Base-by-base conservation (phyloP, 768 basidiomycete genomes). In the Mrakia blollopis region DNA sequence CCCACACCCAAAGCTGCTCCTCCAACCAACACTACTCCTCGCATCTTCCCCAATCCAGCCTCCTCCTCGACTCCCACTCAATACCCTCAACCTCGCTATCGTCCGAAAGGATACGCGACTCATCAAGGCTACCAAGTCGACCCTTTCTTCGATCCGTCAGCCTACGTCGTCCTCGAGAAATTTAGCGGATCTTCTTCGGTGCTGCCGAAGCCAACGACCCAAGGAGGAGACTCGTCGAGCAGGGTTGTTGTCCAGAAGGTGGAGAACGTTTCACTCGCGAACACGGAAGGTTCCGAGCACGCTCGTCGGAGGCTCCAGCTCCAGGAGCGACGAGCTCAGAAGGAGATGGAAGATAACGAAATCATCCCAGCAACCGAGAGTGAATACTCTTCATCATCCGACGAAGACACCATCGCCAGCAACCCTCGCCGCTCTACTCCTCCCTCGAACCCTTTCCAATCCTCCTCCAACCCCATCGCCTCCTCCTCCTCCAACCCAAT, bases 121-220 rank as follows among this genome's bases (percentile, higher is more conserved):
- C 44, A 71, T 10, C 37, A 71, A 30, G 69, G 47, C 23, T 75
- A 75, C 35, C 74, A 65, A n/a, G 1, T n/a, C 16, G 74, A 75
- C 18, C 35, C 74, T 0, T 75, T 75, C 52, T 75, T 75, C 21
- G 74, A 75, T 18, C 74, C 74, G 2, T 32, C 23, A 35, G 47
- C 41, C 39, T 65, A 67, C 50, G 37, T 63, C n/a, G 47, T 69
- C 25, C 63, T 75, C 18, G 44, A 60, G 37, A 61, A 35, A 25
- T 2, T 41, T 8, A 25, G 16, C 10, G 28, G 44, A 2, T 28
- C 57, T 25, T 25, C n/a, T 25, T 57, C 57, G 25, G 10, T n/a
- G 2, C 57, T n/a, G 25, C 57, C 37, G 25, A 35, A 25, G 39
- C 65, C 65, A 16, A 39, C 18, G 35, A 13, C 16, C 47, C 16